Conservation (phyloP, 805 yeast genomes). For the Candida broadrunensis region DNA sequence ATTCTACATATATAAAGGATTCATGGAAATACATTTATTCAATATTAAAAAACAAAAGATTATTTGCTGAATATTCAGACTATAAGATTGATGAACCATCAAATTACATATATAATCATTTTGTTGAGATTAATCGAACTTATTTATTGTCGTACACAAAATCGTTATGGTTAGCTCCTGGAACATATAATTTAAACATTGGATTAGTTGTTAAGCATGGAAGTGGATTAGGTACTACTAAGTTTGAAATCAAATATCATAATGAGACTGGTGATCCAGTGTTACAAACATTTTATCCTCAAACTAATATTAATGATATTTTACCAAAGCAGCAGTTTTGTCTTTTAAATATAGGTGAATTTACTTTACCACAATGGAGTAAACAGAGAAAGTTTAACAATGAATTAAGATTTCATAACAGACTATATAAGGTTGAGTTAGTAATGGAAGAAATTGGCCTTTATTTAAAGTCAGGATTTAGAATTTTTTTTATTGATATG, state of each 20-base stretch:
- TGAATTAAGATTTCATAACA: slow-evolving; percentile 7
- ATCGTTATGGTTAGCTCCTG: slow-evolving; percentile 45
- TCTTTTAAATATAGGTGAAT: slow-evolving; percentile 49
- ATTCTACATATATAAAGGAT: slow-evolving; percentile 39
- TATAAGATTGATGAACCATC: slow-evolving; percentile 48
- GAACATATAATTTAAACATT: slow-evolving; percentile 47
- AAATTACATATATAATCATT: slow-evolving; percentile 40
- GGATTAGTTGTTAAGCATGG: slow-evolving; percentile 53
- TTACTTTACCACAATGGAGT: slow-evolving; percentile 26
- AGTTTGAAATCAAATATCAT: slow-evolving; percentile 43
- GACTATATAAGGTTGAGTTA: slow-evolving; percentile 36
- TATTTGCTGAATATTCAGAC: slow-evolving; percentile 48
- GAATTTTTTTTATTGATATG: slow-evolving; percentile 43
- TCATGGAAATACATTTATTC: slow-evolving; percentile 56
- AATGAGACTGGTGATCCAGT: slow-evolving; percentile 22
- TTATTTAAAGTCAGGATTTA: slow-evolving; percentile 50
- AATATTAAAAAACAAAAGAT: slow-evolving; percentile 47
- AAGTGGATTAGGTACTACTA: slow-evolving; percentile 57
- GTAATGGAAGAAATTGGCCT: slow-evolving; percentile 57
- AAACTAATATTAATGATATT: slow-evolving; percentile 54
- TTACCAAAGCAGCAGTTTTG: slow-evolving; percentile 52
- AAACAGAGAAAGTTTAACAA: slow-evolving; percentile 7
- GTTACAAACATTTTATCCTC: slow-evolving; percentile 48
- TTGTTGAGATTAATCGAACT: slow-evolving; percentile 48
- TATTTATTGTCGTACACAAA: slow-evolving; percentile 47